Percentiles rank a stretch among this genome's conserved stretches.
Conservation (phyloP, 2,329 filamentous ascomycete genomes). For the Lachnellula arida region DNA sequence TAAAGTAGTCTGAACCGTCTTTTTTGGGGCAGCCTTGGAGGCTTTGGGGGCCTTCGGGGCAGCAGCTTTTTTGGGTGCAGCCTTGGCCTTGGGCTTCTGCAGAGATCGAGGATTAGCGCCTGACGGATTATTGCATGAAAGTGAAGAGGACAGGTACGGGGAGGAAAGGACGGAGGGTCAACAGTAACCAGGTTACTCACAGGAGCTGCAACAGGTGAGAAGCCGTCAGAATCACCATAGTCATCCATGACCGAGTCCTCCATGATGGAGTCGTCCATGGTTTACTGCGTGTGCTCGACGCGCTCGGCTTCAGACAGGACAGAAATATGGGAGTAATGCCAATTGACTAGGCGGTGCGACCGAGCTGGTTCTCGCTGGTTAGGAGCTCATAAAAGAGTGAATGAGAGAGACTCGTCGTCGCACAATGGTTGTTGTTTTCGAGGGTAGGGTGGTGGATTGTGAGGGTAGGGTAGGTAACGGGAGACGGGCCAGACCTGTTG, state of each 20-base stretch:
- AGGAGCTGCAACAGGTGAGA: constrained; percentile 51
- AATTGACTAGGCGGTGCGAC: not conserved
- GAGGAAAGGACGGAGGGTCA: not conserved
- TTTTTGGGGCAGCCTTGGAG: constrained; percentile 25
- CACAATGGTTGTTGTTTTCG: not conserved
- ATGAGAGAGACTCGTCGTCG: constrained; percentile 4
- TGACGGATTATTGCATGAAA: not conserved
- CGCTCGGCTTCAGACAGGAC: not conserved
- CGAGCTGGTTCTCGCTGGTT: not conserved
- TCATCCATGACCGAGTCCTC: constrained; percentile 57
- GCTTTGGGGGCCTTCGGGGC: constrained; percentile 39
- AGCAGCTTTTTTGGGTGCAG: constrained; percentile 41
- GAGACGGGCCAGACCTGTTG: not conserved
- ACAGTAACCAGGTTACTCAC: constrained; percentile 18
- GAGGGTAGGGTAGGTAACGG: not conserved
- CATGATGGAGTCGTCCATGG: constrained; percentile 37
- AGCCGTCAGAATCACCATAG: constrained; percentile 49
- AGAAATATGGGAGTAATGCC: not conserved
- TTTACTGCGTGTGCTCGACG: not conserved
- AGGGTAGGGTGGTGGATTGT: not conserved
- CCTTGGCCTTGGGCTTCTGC: constrained; percentile 53
- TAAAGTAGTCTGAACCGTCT: constrained; percentile 50
- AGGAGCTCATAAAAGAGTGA: constrained; percentile 1
- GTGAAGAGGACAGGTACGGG: not conserved
- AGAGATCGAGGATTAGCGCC: not conserved